Evolutionary conservation across 176 grass and related monocot genomes (phyloP).

Genomic region (Raddia guianensis): DNA sequence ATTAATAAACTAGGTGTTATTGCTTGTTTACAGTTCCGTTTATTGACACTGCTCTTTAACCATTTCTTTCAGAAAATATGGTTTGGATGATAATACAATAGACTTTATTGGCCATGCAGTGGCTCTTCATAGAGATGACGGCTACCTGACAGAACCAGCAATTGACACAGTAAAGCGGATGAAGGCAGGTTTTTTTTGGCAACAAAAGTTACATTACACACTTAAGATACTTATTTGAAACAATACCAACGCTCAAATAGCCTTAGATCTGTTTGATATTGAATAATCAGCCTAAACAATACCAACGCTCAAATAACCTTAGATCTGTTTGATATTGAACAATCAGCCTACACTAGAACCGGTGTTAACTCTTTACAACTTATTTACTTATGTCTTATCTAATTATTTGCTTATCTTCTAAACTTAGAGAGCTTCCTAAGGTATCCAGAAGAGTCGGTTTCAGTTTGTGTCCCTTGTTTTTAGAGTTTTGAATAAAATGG

Average conservation of each 20-base stretch:
- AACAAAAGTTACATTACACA: background rate
- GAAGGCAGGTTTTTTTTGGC: slow-evolving; percentile 58
- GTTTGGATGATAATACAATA: slow-evolving; percentile 89
- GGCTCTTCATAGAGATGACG: slow-evolving; percentile 87
- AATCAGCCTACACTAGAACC: background rate
- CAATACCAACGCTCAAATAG: background rate
- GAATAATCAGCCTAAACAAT: background rate
- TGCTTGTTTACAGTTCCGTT: background rate
- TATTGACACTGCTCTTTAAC: background rate
- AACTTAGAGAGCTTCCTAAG: no score
- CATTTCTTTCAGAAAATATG: slow-evolving; percentile 69
- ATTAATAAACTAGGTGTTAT: background rate
- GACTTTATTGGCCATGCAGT: slow-evolving; percentile 95
- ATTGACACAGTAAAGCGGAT: slow-evolving; percentile 87
- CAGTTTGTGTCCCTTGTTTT: no score
- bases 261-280: background rate
- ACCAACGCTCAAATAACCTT: background rate
- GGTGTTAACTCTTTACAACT: background rate
- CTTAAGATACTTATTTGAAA: background rate
- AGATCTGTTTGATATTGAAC: no score
- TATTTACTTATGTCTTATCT: no score
- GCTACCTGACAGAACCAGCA: slow-evolving; percentile 80
- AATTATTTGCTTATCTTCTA: no score
- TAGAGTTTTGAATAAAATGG: no score
- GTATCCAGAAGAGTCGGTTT: no score